phyloP scores from a whole-genome alignment of 371 early-diverging fungal genomes.

The Saksenaea vasiformis region DNA sequence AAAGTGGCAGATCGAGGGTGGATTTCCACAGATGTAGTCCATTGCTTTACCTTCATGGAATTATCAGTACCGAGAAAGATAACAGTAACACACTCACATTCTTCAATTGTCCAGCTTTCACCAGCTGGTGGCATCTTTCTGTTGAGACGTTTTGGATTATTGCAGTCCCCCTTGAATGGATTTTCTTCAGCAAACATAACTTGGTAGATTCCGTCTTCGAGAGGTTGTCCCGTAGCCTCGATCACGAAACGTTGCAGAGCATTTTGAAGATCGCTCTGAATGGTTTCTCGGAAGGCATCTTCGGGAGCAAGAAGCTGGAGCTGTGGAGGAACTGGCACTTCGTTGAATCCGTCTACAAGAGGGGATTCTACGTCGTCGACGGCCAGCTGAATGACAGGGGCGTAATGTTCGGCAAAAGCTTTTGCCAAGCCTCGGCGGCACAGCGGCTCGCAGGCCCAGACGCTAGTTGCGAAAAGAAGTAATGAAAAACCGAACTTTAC shows the following conservation, averaged over 20 bases:
- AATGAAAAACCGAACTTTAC: not conserved
- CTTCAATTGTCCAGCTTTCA: slow-evolving; percentile 57
- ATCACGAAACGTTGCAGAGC: slow-evolving; percentile 23
- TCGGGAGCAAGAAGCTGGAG: slow-evolving; percentile 32
- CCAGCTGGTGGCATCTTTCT: slow-evolving; percentile 57
- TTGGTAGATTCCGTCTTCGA: slow-evolving; percentile 44
- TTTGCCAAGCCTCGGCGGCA: slow-evolving; percentile 56
- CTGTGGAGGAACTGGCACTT: slow-evolving; percentile 25
- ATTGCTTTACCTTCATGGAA: slow-evolving; percentile 40
- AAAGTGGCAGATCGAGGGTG: slow-evolving; percentile 67
- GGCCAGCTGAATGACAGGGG: slow-evolving; percentile 32
- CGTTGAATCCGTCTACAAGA: slow-evolving; percentile 27
- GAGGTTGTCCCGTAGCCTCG: slow-evolving; percentile 21
- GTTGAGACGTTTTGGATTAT: slow-evolving; percentile 51
- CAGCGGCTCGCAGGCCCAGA: slow-evolving; percentile 56
- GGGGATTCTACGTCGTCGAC: slow-evolving; percentile 30
- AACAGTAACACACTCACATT: slow-evolving; percentile 42
- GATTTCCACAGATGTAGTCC: slow-evolving; percentile 72
- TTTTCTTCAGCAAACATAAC: slow-evolving; percentile 61
- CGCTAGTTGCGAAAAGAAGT: slow-evolving; percentile 12
- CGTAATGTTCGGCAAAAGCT: slow-evolving; percentile 57
- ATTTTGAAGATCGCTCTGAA: slow-evolving; percentile 18
- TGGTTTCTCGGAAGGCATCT: slow-evolving; percentile 33
- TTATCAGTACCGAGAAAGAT: not conserved
- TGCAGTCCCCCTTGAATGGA: slow-evolving; percentile 68